Evolutionary conservation across 1,284 basidiomycete species (phyloP).

Genomic region (Austroboletus olivaceoglutinosus): DNA sequence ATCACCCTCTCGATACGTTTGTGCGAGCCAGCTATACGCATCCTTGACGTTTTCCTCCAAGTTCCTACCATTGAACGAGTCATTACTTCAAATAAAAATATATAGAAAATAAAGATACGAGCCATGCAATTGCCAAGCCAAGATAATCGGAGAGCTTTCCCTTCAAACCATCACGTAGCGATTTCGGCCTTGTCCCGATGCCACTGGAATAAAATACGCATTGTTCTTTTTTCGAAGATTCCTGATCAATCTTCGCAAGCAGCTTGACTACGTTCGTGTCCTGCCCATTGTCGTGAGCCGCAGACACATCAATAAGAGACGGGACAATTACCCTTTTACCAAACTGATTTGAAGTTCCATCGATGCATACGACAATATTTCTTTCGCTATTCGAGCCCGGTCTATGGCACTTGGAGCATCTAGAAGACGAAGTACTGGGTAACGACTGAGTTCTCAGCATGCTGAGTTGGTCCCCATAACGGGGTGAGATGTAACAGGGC

Average conservation of each 20-base stretch:
- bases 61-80: too few relatives aligned
- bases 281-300: slow-evolving; percentile 21
- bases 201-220: slow-evolving; percentile 39
- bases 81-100: too few relatives aligned
- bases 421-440: too few relatives aligned
- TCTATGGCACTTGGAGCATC: too few relatives aligned
- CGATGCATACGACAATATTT: slow-evolving; percentile 32
- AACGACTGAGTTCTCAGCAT: too few relatives aligned
- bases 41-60: slow-evolving; percentile 31
- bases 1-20: slow-evolving; percentile 37
- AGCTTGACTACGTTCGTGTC: slow-evolving; percentile 39
- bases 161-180: too few relatives aligned
- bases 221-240: slow-evolving; percentile 19
- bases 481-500: too few relatives aligned
- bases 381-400: too few relatives aligned
- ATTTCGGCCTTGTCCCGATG: slow-evolving; percentile 35
- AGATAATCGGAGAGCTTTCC: slow-evolving; percentile 19
- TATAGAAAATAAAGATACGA: not conserved
- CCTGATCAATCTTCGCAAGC: slow-evolving; percentile 27
- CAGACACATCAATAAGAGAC: not conserved
- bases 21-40: slow-evolving; percentile 43
- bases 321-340: slow-evolving; percentile 24
- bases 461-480: too few relatives aligned
- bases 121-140: slow-evolving; percentile 32
- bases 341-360: slow-evolving; percentile 30